Evolutionary conservation across 805 yeast species (phyloP), one percentile per base, ranked within the genome.

Genomic region (Suhomyces prunicola): DNA sequence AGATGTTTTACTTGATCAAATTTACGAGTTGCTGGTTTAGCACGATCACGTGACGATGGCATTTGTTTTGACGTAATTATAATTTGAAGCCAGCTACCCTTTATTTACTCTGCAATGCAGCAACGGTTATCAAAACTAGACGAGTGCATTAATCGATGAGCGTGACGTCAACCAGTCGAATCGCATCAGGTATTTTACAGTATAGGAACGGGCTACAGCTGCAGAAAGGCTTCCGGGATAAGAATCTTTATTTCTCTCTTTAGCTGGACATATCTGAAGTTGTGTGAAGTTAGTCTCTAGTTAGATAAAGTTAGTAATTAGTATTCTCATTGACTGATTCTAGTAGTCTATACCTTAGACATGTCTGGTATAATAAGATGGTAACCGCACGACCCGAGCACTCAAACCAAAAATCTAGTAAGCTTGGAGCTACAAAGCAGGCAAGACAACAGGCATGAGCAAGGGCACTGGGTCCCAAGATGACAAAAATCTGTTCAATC

Each of bases 401-500:
- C 23, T 17, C 9, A 39, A 39, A 17, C 9, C 22, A 39, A 19
- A 17, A 19, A 19, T 19, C 19, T 9, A 10, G 19, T 17, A 17
- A 39, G 42, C 42, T 39, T 15, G 6, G n/a, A 39, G 24, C 24
- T 10, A 19, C 24, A 36, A 27, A 36, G 8, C 22, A 36, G 24
- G 19, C 42, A 24, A 9, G 7, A 39, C 24, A 19, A 17, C 23
- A 39, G 41, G 24, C 22, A 39, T 17, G 22, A 39, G 24, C 42
- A 39, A 19, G 24, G 42, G 6, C 9, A 39, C 22, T 7, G 42
- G 42, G 13, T 39, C 42, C 6, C 15, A 39, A 8, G 9, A 17
- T 22, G 46, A 8, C 31, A 48, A 49, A 17, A 42, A 27, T 12
- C 41, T 56, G 10, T 55, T 57, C 44, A 58, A 55, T 42, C 64